phyloP scores from a whole-genome alignment of 208 protist genomes.

The Trypanosoma cruzi region DNA sequence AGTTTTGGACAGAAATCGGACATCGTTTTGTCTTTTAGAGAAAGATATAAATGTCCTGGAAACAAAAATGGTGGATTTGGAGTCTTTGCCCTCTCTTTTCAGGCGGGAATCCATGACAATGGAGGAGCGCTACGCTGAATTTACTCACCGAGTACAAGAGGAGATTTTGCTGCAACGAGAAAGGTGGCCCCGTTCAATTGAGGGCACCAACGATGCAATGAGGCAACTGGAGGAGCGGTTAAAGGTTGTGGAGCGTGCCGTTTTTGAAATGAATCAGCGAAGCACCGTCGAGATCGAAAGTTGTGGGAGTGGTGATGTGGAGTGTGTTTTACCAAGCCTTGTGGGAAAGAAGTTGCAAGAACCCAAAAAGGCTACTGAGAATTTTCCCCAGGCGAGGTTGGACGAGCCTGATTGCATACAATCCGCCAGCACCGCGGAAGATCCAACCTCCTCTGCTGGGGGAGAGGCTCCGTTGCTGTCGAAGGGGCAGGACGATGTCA shows the following conservation, averaged over 20 bases:
- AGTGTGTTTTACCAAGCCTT: neutral
- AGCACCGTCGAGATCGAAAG: neutral
- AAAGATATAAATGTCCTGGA: constrained; percentile 17
- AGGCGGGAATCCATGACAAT: neutral
- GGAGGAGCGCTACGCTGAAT: constrained; percentile 6
- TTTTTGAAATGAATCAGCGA: neutral
- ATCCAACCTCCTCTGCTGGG: neutral
- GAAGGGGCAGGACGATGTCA: neutral
- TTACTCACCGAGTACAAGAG: constrained; percentile 5
- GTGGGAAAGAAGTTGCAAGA: neutral
- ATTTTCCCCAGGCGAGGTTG: neutral
- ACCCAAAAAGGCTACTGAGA: neutral
- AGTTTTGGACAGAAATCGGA: neutral
- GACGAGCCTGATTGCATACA: neutral
- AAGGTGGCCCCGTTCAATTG: neutral
- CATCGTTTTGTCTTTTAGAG: neutral
- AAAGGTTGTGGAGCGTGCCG: neutral
- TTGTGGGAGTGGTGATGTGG: neutral
- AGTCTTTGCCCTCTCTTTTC: constrained; percentile 2
- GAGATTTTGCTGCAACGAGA: neutral
- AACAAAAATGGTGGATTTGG: constrained; percentile 4
- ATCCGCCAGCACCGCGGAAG: neutral
- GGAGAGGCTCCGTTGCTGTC: neutral
- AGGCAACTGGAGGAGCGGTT: neutral
- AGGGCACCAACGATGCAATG: neutral